Evolutionary conservation across 2,329 filamentous ascomycete species (phyloP).

Genomic region (Neonectria punicea): DNA sequence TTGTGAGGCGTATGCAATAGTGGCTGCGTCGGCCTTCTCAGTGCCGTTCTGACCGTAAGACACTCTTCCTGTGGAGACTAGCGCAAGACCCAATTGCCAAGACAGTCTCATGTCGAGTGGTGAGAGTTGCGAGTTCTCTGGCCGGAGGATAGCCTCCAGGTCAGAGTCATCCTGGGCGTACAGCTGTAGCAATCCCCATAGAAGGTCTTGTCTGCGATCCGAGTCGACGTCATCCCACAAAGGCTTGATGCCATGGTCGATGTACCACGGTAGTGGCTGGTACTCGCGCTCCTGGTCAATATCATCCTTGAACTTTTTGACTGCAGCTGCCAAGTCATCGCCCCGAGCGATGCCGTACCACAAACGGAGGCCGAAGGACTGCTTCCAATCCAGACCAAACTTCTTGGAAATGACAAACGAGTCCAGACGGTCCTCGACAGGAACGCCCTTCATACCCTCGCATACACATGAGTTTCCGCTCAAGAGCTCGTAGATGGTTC

Average conservation of each 20-base stretch:
- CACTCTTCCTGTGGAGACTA: conserved; percentile 62
- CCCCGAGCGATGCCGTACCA: conserved; percentile 83
- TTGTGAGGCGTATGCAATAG: conserved; percentile 72
- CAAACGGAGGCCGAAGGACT: conserved; percentile 88
- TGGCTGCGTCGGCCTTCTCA: conserved; percentile 73
- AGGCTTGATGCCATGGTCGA: conserved; percentile 66
- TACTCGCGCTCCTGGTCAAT: conserved; percentile 77
- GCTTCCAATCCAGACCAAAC: conserved; percentile 92
- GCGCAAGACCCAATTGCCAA: conserved; percentile 84
- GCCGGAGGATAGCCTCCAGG: conserved; percentile 77
- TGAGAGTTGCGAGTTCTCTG: conserved; percentile 80
- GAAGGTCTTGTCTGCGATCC: conserved; percentile 75
- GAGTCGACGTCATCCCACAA: conserved; percentile 70
- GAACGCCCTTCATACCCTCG: conserved; percentile 77
- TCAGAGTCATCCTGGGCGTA: conserved; percentile 71
- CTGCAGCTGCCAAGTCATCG: conserved; percentile 77
- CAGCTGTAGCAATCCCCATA: conserved; percentile 88
- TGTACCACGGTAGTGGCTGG: conserved; percentile 77
- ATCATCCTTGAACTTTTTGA: conserved; percentile 78
- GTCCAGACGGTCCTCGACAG: conserved; percentile 81
- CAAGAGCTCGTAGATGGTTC: conserved; percentile 89
- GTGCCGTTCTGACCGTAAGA: conserved; percentile 64
- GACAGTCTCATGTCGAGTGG: conserved; percentile 79
- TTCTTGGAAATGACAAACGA: conserved; percentile 85
- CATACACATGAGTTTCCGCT: conserved; percentile 88